Percentiles rank a stretch among this genome's conserved stretches.
Conservation (phyloP, 257 asterid genomes). For the Solanum rostratum region DNA sequence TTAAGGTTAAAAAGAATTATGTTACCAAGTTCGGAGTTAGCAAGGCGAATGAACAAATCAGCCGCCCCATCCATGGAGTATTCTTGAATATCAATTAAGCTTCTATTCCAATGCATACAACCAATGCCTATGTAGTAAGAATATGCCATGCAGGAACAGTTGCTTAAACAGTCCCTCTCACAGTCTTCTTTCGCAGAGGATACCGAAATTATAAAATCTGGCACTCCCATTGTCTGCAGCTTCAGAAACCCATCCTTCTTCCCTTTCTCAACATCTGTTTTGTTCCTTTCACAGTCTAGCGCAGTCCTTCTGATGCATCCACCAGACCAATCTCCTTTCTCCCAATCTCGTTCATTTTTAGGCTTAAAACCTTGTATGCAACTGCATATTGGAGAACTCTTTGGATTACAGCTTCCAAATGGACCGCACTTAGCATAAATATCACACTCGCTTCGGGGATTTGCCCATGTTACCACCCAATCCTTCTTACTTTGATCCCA, state of each 20-base stretch:
- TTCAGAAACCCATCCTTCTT: constrained; percentile 30
- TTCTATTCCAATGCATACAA: constrained; percentile 15
- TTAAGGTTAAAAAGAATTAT: not conserved
- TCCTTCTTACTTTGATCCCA: not conserved
- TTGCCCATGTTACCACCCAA: constrained; percentile 1
- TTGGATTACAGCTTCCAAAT: constrained; percentile 39
- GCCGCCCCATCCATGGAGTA: constrained; percentile 22
- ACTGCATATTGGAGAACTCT: constrained; percentile 23
- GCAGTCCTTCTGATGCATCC: constrained; percentile 41
- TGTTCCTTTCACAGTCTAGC: constrained; percentile 23
- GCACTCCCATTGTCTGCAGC: constrained; percentile 22
- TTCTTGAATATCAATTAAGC: constrained; percentile 24
- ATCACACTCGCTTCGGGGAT: not conserved
- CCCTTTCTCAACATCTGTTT: not conserved
- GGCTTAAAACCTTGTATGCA: constrained; percentile 50
- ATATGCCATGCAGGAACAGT: constrained; percentile 16
- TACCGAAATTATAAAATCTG: constrained; percentile 24
- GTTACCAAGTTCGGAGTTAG: constrained; percentile 39
- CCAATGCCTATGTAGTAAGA: constrained; percentile 7
- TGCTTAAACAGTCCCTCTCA: constrained; percentile 17
- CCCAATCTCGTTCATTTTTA: constrained; percentile 30
- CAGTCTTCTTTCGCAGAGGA: constrained; percentile 17
- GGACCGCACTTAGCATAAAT: constrained; percentile 32
- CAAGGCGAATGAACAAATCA: constrained; percentile 35
- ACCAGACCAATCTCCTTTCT: constrained; percentile 32